These are phyloP conservation scores for Isoetes engelmannii DNA, from an alignment of 83 land plant genomes.

Conservation along the genomic window DNA sequence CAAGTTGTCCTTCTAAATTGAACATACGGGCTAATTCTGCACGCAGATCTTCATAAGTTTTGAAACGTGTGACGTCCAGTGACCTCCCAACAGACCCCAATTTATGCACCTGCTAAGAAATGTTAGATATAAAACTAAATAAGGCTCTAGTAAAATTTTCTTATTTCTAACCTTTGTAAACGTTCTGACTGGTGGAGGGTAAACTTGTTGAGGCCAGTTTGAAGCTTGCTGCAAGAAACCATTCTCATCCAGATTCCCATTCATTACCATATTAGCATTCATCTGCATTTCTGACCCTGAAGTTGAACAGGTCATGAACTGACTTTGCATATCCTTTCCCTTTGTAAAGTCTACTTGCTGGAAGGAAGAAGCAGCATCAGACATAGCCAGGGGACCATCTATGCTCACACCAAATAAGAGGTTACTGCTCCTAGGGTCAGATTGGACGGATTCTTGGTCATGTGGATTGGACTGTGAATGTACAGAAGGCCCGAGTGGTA, in stretches of 20 bases:
- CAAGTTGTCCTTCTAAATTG: conserved; percentile 49
- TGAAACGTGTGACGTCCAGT: conserved; percentile 52
- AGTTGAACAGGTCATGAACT: conserved; percentile 2
- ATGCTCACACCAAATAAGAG: not conserved
- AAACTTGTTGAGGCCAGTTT: not conserved
- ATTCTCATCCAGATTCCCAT: not conserved
- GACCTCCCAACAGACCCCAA: conserved; percentile 60
- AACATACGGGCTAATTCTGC: conserved; percentile 51
- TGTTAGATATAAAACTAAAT: not conserved
- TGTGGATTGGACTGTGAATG: not conserved
- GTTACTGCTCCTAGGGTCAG: not conserved
- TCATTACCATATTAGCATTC: not conserved
- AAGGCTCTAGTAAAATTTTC: not conserved
- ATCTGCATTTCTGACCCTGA: not conserved
- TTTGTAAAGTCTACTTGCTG: not conserved
- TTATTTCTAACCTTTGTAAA: conserved; percentile 2
- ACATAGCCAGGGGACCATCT: not conserved
- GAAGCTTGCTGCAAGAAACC: not conserved
- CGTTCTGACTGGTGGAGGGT: conserved; percentile 10
- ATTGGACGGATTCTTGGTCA: not conserved
- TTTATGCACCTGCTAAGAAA: conserved; percentile 46
- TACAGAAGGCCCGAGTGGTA: not conserved
- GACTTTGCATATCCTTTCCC: not conserved
- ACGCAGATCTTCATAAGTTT: conserved; percentile 53
- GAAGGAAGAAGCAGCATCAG: not conserved